Conservation (phyloP, 805 yeast species). For the Zygotorulaspora sp. region DNA sequence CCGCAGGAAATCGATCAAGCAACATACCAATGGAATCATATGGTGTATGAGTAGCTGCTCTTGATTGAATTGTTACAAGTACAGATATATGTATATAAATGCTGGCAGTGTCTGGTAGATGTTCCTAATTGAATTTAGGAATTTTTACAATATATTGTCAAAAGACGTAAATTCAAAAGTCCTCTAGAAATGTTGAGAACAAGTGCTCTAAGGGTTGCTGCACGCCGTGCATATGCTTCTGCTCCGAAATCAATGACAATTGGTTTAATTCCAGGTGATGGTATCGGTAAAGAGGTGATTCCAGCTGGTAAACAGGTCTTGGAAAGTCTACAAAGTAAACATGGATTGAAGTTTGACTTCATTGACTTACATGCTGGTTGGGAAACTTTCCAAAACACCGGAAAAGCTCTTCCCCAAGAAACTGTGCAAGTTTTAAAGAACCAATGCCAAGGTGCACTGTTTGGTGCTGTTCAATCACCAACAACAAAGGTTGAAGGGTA, state of each 20-base stretch:
- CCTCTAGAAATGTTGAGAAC: conserved; percentile 28
- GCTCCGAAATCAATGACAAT: conserved; percentile 46
- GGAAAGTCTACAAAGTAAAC: conserved; percentile 73
- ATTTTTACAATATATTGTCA: too few relatives aligned
- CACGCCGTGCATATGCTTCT: conserved; percentile 36
- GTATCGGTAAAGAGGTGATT: conserved; percentile 95
- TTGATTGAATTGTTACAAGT: neutral
- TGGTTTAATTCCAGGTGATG: conserved; percentile 94
- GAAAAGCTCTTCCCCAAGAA: conserved; percentile 90
- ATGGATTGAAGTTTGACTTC: conserved; percentile 77
- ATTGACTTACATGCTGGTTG: conserved; percentile 90
- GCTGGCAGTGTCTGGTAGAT: neutral
- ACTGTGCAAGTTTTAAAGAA: conserved; percentile 73
- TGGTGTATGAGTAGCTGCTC: neutral
- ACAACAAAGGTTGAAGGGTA: conserved; percentile 91
- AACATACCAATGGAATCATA: neutral
- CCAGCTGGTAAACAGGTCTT: conserved; percentile 92
- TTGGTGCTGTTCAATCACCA: conserved; percentile 97
- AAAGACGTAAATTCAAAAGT: too few relatives aligned
- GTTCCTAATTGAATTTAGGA: too few relatives aligned
- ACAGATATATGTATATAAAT: neutral
- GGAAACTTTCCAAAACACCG: conserved; percentile 90
- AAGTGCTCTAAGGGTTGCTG: conserved; percentile 24
- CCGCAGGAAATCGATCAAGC: conserved; percentile 8
- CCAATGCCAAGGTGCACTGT: conserved; percentile 94